Evolutionary conservation across 2,329 filamentous ascomycete genomes (phyloP).

Genomic region (Penicillium glabrum): DNA sequence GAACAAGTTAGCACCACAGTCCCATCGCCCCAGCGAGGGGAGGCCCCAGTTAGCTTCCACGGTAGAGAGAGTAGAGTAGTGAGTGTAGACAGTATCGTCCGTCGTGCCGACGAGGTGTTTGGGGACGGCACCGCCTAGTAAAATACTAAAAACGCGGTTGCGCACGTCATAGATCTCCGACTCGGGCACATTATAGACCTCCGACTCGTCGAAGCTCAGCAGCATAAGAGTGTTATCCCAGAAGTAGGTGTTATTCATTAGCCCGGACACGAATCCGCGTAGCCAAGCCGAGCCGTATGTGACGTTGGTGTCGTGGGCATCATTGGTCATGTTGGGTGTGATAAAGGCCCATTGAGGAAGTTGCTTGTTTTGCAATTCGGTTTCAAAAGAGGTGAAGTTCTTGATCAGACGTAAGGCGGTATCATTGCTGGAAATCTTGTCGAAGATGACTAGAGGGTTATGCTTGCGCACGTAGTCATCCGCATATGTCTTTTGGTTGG

Average conservation of each 20-base stretch:
- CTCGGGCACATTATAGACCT: conserved; percentile 45
- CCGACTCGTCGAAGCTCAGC: conserved; percentile 65
- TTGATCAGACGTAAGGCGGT: conserved; percentile 69
- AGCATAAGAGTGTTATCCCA: conserved; percentile 75
- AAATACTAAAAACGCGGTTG: conserved; percentile 69
- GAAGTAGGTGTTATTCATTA: conserved; percentile 69
- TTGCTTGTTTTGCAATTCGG: conserved; percentile 61
- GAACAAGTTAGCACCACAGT: conserved; percentile 71
- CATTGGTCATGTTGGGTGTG: conserved; percentile 58
- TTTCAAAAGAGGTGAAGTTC: conserved; percentile 68
- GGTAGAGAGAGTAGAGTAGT: conserved; percentile 69
- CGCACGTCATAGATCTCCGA: conserved; percentile 66
- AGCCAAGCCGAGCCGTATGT: conserved; percentile 69
- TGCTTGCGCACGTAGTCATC: conserved; percentile 85
- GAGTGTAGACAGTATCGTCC: conserved; percentile 70
- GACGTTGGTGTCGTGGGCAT: conserved; percentile 74
- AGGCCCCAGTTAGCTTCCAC: conserved; percentile 70
- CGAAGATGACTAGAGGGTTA: conserved; percentile 66
- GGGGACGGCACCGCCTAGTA: conserved; percentile 74
- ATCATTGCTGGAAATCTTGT: conserved; percentile 60
- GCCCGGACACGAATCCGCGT: conserved; percentile 65
- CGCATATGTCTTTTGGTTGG: conserved; percentile 64
- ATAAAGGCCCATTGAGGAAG: conserved; percentile 69
- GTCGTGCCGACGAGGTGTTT: conserved; percentile 62
- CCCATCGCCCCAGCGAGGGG: conserved; percentile 68